These are phyloP conservation scores for Brassica incana DNA, from an alignment of 345 rosid species.

Conservation along the genomic window DNA sequence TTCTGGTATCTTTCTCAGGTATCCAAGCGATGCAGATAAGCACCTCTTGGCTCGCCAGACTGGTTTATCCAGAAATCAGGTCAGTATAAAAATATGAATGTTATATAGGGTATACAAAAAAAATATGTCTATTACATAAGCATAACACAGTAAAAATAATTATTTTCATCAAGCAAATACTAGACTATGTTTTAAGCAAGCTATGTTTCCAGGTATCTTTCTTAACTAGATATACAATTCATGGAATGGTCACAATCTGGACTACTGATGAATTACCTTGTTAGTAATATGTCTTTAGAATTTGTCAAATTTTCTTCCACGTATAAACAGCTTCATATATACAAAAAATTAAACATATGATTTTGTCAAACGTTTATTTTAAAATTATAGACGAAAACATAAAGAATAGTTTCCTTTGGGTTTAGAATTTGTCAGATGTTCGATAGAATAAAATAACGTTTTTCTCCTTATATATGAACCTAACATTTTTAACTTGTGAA, in stretches of 20 bases:
- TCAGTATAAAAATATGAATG: conserved; percentile 34
- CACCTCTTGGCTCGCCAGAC: conserved; percentile 98
- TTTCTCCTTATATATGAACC: background rate
- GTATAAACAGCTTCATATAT: conserved; percentile 1
- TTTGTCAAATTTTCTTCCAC: background rate
- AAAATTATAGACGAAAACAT: background rate
- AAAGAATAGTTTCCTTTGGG: background rate
- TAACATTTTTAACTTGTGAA: background rate
- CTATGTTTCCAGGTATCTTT: background rate
- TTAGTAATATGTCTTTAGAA: background rate
- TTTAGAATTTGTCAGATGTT: background rate
- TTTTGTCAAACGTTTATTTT: background rate
- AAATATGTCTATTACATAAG: background rate
- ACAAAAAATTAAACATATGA: background rate
- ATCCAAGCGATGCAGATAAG: conserved; percentile 99
- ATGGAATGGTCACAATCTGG: background rate
- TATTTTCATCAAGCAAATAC: background rate
- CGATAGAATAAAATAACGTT: background rate
- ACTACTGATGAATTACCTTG: background rate
- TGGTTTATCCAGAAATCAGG: conserved; percentile 97
- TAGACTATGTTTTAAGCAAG: background rate
- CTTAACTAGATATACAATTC: background rate
- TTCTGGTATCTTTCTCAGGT: conserved; percentile 95
- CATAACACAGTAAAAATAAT: background rate
- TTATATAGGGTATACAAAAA: background rate